Evolutionary conservation across 73 alveolate species (phyloP).

Genomic region (Paramecium pentaurelia): DNA sequence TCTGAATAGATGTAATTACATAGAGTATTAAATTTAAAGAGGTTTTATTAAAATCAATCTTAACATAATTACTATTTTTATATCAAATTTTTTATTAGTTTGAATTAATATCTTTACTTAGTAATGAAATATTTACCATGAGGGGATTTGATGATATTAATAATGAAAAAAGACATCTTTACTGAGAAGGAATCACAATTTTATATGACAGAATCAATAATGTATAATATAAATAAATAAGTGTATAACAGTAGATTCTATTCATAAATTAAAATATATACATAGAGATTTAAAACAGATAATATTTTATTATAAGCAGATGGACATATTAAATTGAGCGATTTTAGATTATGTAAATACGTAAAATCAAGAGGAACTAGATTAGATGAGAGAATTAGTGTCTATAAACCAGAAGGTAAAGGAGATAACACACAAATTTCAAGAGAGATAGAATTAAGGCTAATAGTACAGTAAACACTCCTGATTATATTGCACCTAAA

Average conservation of each 20-base stretch:
- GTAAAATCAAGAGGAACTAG: slow-evolving; percentile 46
- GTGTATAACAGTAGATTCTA: slow-evolving; percentile 81
- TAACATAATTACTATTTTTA: no score
- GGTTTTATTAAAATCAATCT: no score
- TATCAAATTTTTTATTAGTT: no score
- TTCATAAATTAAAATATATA: slow-evolving; percentile 82
- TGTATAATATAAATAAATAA: not conserved
- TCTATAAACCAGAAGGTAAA: slow-evolving; percentile 55
- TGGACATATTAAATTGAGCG: slow-evolving; percentile 83
- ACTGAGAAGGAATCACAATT: slow-evolving; percentile 85
- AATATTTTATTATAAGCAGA: slow-evolving; percentile 77
- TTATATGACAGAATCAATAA: slow-evolving; percentile 79
- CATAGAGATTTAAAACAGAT: slow-evolving; percentile 89
- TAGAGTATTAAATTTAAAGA: no score
- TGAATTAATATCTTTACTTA: slow-evolving; percentile 20
- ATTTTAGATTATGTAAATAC: slow-evolving; percentile 69
- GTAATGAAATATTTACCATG: slow-evolving; percentile 71
- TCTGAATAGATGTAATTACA: not conserved
- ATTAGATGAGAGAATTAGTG: slow-evolving; percentile 55
- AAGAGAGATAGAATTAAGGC: slow-evolving; percentile 62
- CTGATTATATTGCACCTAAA: slow-evolving; percentile 99
- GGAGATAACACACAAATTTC: not conserved
- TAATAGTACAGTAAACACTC: slow-evolving; percentile 86
- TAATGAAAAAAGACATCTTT: slow-evolving; percentile 86
- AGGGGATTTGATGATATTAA: slow-evolving; percentile 79